Evolutionary conservation across 31 red algal genomes (phyloP), one percentile per base, ranked within the genome.

Genomic region (Odonthalia washingtoniensis): DNA sequence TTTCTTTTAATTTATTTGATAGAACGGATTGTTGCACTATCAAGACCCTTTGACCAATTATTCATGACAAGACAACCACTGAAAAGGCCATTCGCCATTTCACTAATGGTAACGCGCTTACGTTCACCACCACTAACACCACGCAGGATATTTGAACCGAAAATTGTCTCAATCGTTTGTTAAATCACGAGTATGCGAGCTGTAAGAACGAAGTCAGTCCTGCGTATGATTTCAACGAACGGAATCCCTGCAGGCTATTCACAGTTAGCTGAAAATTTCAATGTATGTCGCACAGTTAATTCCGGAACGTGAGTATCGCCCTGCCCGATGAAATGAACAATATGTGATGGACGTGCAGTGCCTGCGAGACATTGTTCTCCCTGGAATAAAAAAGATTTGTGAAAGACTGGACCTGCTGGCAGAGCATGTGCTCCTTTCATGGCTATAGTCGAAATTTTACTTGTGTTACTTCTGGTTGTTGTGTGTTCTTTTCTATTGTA

Each of bases 31-130:
- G 92, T 91, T 30, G 86, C 83, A 16, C 78, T 75, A 75, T 96
- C 94, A 2, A 96, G 82, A 4, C 94, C 94, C 35, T 89, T 90
- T 9, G 76, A 91, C 88, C 87, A 95, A 42, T 93, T 87, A 73
- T 98, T 93, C 82, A 98, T 82, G 3, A 95, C 40, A 21, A 93
- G 46, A 31, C 62, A 44, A 27, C 87, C 82, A 27, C 89, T 76
- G 52, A 82, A 76, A 2, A 83, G 64, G 37, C 83, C 95, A 40
- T 90, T 69, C 26, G 77, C 73, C 93, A 95, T 98, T 69, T 98
- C 96, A 37, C 81, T 93, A 61, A 98, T 95, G 2, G 93, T 98
- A 27, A 95, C 94, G 21, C 96, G 69, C 93, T 98, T 98, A 86
- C 86, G 84, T 61, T 98, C 96, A 24, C 96, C 96, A 35, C 96